Base-by-base conservation (phyloP, 2,329 filamentous ascomycete genomes). In the Diaporthe humulicola region DNA sequence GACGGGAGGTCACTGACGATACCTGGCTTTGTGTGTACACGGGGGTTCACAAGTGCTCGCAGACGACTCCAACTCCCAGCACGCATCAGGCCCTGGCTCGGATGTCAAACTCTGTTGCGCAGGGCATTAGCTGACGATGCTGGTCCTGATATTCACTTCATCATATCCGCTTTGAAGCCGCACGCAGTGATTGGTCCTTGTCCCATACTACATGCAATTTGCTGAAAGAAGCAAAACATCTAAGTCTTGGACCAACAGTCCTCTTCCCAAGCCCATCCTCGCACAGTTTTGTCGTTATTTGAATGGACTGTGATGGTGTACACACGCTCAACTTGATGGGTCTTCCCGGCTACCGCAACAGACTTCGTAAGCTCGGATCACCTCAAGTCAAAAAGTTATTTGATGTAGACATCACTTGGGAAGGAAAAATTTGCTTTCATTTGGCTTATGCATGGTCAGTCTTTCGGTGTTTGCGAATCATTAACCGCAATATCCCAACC, bases 401-500 rank as follows among this genome's bases (percentile, higher is more conserved):
- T 67, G 15, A 19, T 14, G 40, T 1, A 14, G 14, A 7, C 14
- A 28, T 52, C 30, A 38, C 15, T 15, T 9, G 22, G 22, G 15
- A 5, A 33, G 22, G 10, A 17, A 56, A n/a, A 4, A 15, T 48
- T 14, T 30, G 38, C 14, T 57, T 58, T 30, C 6, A 48, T 22
- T 40, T 3, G 12, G n/a, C 25, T 15, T 10, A 45, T n/a, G 12
- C 33, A 19, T 3, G 19, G 5, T 52, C 70, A 76, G 22, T 71
- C 64, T 56, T 73, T 73, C 1, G 74, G 74, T 15, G 50, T 9
- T 30, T 74, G 74, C 1, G 30, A 36, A 9, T 57, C 58, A n/a
- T 71, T 56, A 17, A 50, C 22, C 10, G 73, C 79, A 61, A 80
- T 78, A 0, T 73, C 79, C 82, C 81, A 84, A 48, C 79, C 78